Evolutionary conservation across 768 basidiomycete genomes (phyloP).

Genomic region (Boletus sp.): DNA sequence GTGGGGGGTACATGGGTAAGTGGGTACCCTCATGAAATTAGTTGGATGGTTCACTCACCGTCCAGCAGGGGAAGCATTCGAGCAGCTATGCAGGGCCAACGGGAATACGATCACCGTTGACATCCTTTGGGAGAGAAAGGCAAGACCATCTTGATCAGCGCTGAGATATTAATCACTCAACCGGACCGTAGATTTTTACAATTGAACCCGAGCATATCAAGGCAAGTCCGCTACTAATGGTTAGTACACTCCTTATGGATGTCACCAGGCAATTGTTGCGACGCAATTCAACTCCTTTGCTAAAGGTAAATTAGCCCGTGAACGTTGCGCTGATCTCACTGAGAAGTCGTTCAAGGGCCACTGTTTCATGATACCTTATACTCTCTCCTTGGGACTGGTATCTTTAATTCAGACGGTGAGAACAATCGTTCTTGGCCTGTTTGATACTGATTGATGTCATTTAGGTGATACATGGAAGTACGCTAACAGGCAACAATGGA

Average conservation of each 20-base stretch:
- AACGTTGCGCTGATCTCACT: slow-evolving; percentile 14
- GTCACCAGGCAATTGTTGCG: slow-evolving; percentile 37
- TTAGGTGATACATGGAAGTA: slow-evolving; percentile 58
- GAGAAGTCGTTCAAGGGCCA: slow-evolving; percentile 14
- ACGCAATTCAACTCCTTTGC: slow-evolving; percentile 41
- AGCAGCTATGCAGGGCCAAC: slow-evolving; percentile 20
- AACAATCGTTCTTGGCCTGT: background rate
- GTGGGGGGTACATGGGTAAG: slow-evolving; percentile 28
- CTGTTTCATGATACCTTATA: background rate
- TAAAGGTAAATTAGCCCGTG: slow-evolving; percentile 28
- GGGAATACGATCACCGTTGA: slow-evolving; percentile 35
- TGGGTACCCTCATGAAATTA: background rate
- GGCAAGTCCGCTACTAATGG: slow-evolving; percentile 9
- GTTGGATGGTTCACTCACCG: background rate
- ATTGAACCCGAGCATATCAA: slow-evolving; percentile 48
- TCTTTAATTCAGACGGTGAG: slow-evolving; percentile 55
- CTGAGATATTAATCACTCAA: background rate
- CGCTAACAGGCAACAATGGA: background rate
- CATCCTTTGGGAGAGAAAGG: slow-evolving; percentile 40
- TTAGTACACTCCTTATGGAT: background rate
- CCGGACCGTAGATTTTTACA: slow-evolving; percentile 38
- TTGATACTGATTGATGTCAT: background rate
- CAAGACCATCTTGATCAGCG: slow-evolving; percentile 11
- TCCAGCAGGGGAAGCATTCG: slow-evolving; percentile 29
- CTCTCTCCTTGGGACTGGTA: slow-evolving; percentile 49